phyloP scores from a whole-genome alignment of 805 yeast genomes.

The Ogataea sp. region DNA sequence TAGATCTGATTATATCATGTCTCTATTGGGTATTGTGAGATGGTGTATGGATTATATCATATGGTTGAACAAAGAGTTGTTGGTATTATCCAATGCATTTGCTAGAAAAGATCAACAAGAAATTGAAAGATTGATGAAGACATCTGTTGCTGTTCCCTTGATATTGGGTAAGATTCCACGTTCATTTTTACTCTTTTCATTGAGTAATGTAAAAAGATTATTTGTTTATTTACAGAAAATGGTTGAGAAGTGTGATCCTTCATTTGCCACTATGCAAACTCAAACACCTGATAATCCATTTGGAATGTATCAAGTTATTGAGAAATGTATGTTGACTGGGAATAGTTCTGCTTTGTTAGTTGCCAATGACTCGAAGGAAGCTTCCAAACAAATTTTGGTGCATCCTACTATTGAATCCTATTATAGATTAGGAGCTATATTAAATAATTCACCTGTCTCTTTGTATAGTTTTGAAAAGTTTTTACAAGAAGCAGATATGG shows the following conservation, averaged over 20 bases:
- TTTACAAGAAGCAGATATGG: constrained; percentile 47
- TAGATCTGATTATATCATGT: constrained; percentile 56
- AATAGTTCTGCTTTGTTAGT: not conserved
- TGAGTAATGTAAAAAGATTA: constrained; percentile 58
- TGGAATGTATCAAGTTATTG: constrained; percentile 21
- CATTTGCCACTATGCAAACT: constrained; percentile 15
- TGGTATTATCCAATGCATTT: constrained; percentile 32
- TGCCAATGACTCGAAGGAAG: not conserved
- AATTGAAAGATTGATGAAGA: constrained; percentile 13
- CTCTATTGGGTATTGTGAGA: constrained; percentile 67
- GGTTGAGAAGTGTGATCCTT: constrained; percentile 41
- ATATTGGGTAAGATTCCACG: constrained; percentile 65
- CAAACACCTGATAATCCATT: constrained; percentile 23
- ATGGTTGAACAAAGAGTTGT: constrained; percentile 63
- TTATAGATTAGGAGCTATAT: constrained; percentile 38
- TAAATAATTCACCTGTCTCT: constrained; percentile 45
- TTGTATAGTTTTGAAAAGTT: constrained; percentile 52
- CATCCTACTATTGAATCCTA: constrained; percentile 46
- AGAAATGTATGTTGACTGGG: constrained; percentile 6
- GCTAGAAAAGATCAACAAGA: constrained; percentile 12
- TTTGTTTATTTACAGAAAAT: constrained; percentile 48
- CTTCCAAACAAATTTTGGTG: constrained; percentile 14
- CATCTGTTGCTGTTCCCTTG: constrained; percentile 44
- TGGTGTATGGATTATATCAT: constrained; percentile 82
- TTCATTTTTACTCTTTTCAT: constrained; percentile 54